Evolutionary conservation across 108 stramenopile species (phyloP), one percentile per base, ranked within the genome.

Genomic region (Cyclotella cryptica): DNA sequence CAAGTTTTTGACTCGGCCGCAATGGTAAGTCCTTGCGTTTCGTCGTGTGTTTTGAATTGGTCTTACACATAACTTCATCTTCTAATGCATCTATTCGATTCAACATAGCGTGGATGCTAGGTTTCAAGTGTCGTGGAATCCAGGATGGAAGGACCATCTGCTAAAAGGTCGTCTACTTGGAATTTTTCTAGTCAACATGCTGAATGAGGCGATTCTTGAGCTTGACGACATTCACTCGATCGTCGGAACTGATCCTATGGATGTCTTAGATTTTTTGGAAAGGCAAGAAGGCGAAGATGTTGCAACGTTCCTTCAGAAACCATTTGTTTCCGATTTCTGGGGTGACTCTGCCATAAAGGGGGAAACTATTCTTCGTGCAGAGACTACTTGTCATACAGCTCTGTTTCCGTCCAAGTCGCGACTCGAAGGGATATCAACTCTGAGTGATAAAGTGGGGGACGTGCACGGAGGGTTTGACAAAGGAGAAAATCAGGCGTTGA

Each of bases 71-170:
- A 9, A 41, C 39, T 15, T 8, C 40, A n/a, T 63, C 40, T 2
- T 35, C 35, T 35, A 35, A 22, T 59, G 14, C 27, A 3, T 2
- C 29, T 18, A 39, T 35, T 63, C 30, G 1, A 6, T 19, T 39
- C 18, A 19, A 11, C 4, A 17, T 30, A 74, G 80, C 27, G 42
- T 68, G 45, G 51, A 78, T 67, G 81, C 54, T 15, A 42, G 61
- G 39, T 81, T 55, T 64, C 75, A 83, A 72, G 62, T 52, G 2
- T 28, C 69, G 13, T 77, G 70, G 70, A 75, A 83, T 30, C 81
- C 81, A 28, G 81, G 81, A 21, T 77, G 67, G 66, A 77, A 83
- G 65, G 81, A 83, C 27, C 75, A 83, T 45, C 35, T 52, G 44
- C 40, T 83, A 11, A 64, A 73, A 51, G 81, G 81, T 17, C 69